These are phyloP conservation scores for Coemansia sp. DNA, from an alignment of 192 early-diverging fungal species.

Conservation along the genomic window DNA sequence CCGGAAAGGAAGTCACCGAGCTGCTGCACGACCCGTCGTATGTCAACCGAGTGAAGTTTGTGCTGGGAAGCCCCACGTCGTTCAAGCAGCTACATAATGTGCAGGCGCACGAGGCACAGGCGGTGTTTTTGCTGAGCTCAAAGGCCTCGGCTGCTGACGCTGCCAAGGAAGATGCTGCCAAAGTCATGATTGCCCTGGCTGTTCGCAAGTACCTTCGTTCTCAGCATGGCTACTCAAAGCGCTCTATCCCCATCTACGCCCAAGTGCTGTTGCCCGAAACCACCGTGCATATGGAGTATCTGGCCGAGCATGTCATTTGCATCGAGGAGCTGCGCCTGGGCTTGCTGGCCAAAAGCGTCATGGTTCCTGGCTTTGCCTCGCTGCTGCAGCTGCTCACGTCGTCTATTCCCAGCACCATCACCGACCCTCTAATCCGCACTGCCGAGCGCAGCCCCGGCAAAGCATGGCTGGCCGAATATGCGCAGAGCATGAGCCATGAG, in stretches of 20 bases:
- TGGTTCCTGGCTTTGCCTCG: constrained; percentile 71
- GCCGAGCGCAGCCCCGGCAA: constrained; percentile 20
- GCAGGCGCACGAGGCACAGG: constrained; percentile 53
- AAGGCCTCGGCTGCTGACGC: constrained; percentile 49
- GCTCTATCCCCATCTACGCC: constrained; percentile 50
- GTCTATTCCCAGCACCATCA: constrained; percentile 58
- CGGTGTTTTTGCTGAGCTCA: constrained; percentile 62
- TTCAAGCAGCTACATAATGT: constrained; percentile 58
- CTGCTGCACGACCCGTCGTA: constrained; percentile 68
- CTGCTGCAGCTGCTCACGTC: constrained; percentile 65
- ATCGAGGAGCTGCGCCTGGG: constrained; percentile 72
- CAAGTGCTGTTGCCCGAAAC: constrained; percentile 72
- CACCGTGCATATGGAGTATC: constrained; percentile 64
- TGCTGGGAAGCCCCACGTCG: constrained; percentile 65
- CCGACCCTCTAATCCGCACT: constrained; percentile 38
- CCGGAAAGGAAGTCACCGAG: constrained; percentile 55
- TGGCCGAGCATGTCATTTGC: constrained; percentile 71
- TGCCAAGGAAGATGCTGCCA: constrained; percentile 64
- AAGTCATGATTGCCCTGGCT: constrained; percentile 68
- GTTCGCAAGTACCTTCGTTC: constrained; percentile 63
- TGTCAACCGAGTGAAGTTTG: constrained; percentile 64
- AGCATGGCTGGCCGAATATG: constrained; percentile 62
- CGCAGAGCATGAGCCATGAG: constrained; percentile 60
- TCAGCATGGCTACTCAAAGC: constrained; percentile 5
- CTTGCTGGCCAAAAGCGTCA: constrained; percentile 64